Percentiles rank a stretch among this genome's conserved stretches.
phyloP scores from a whole-genome alignment of 2,329 filamentous ascomycete genomes.

The Mollisia scopiformis region DNA sequence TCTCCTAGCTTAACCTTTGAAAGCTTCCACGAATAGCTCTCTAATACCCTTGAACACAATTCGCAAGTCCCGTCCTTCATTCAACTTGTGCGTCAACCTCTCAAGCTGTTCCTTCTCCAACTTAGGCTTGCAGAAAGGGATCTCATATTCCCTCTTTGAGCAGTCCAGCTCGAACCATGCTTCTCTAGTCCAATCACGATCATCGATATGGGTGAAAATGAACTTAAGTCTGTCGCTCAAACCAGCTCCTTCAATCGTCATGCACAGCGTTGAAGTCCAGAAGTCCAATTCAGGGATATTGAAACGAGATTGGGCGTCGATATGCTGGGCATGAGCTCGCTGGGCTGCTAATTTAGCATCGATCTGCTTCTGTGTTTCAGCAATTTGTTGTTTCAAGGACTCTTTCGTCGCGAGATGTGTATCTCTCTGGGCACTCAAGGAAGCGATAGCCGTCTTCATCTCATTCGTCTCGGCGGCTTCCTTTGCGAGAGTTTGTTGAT shows the following conservation, averaged over 20 bases:
- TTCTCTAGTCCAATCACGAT: slow-evolving; percentile 85
- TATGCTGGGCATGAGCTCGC: slow-evolving; percentile 69
- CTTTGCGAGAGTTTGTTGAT: slow-evolving; percentile 75
- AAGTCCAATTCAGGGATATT: slow-evolving; percentile 95
- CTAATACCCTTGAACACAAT: slow-evolving; percentile 81
- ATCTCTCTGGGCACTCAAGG: slow-evolving; percentile 62
- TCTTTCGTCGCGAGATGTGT: slow-evolving; percentile 60
- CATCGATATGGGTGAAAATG: slow-evolving; percentile 83
- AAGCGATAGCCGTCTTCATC: slow-evolving; percentile 66
- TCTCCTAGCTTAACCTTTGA: slow-evolving; percentile 42
- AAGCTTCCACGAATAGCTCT: slow-evolving; percentile 72
- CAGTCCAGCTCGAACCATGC: slow-evolving; percentile 93
- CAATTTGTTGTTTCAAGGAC: slow-evolving; percentile 61
- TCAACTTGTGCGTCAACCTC: slow-evolving; percentile 75
- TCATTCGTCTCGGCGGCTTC: slow-evolving; percentile 78
- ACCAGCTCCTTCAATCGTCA: slow-evolving; percentile 88
- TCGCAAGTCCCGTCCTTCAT: slow-evolving; percentile 76
- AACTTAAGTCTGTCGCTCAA: slow-evolving; percentile 87
- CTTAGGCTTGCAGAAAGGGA: slow-evolving; percentile 80
- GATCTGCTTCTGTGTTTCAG: slow-evolving; percentile 70
- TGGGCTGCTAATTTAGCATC: slow-evolving; percentile 72
- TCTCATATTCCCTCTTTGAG: slow-evolving; percentile 79
- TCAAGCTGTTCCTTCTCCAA: slow-evolving; percentile 79
- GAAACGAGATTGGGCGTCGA: slow-evolving; percentile 83
- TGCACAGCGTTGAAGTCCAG: slow-evolving; percentile 88